Evolutionary conservation across 148 eudicot species (phyloP).

Genomic region (Gaultheria prostrata): DNA sequence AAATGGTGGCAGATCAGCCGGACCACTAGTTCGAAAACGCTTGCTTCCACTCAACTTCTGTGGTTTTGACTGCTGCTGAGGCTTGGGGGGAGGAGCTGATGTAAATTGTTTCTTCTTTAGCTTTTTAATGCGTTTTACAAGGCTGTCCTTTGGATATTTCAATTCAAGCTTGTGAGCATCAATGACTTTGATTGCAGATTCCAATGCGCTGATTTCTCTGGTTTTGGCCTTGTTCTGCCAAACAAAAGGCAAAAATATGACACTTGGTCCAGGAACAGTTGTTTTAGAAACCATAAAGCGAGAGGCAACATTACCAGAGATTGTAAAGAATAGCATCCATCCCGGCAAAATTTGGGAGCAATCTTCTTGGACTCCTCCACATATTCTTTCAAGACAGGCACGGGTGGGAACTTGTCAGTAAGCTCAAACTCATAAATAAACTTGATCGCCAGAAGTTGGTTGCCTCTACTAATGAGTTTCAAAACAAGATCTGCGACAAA

Average conservation of each 20-base stretch:
- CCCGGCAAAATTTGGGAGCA: constrained; percentile 22
- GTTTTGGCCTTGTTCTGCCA: constrained; percentile 29
- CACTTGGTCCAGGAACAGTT: background rate
- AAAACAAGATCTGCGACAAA: constrained; percentile 24
- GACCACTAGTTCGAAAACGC: constrained; percentile 18
- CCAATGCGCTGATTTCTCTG: constrained; percentile 34
- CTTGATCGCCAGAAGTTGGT: constrained; percentile 36
- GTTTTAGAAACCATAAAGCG: background rate
- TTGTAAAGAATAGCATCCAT: constrained; percentile 20
- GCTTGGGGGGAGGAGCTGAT: constrained; percentile 14
- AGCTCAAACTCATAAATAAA: constrained; percentile 32
- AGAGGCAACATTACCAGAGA: constrained; percentile 22
- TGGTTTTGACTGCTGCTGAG: constrained; percentile 17
- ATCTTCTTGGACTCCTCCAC: constrained; percentile 24
- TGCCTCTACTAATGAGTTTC: constrained; percentile 32
- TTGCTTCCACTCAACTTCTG: constrained; percentile 24
- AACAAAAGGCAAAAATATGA: background rate
- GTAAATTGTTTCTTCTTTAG: constrained; percentile 30
- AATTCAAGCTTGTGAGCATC: constrained; percentile 33
- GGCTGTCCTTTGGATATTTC: constrained; percentile 27
- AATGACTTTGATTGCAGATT: constrained; percentile 33
- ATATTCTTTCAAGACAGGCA: constrained; percentile 32
- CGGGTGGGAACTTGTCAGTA: constrained; percentile 40
- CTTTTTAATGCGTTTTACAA: constrained; percentile 28
- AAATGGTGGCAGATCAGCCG: constrained; percentile 7